Conservation (phyloP, 208 protist species). For the Strigomonas culicis region DNA sequence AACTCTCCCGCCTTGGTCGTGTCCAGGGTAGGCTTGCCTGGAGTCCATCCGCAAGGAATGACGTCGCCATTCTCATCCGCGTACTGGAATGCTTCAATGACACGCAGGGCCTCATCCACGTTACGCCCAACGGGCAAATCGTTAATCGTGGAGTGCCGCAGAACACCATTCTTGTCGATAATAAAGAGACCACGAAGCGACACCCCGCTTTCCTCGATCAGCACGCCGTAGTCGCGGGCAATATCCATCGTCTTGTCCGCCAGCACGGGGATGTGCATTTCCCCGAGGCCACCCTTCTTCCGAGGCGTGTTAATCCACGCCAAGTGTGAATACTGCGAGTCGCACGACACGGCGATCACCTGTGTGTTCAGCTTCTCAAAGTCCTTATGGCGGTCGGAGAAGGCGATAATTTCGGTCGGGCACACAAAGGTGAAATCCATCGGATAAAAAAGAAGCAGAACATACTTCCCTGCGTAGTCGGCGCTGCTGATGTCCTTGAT, state of each 20-base stretch:
- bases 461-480: constrained; percentile 93
- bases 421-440: constrained; percentile 98
- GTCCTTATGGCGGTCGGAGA: constrained; percentile 87
- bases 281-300: constrained; percentile 95
- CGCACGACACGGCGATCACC: constrained; percentile 91
- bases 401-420: constrained; percentile 96
- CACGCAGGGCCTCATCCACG: constrained; percentile 95
- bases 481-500: constrained; percentile 90
- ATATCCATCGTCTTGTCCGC: constrained; percentile 95
- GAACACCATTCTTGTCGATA: constrained; percentile 92
- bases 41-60: constrained; percentile 94
- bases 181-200: constrained; percentile 94
- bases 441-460: constrained; percentile 96
- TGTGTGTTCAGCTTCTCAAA: constrained; percentile 91
- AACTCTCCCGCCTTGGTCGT: constrained; percentile 87
- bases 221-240: constrained; percentile 92
- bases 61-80: constrained; percentile 94
- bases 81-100: constrained; percentile 96
- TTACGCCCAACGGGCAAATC: constrained; percentile 95
- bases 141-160: constrained; percentile 93
- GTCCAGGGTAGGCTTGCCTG: constrained; percentile 91
- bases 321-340: constrained; percentile 94
- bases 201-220: constrained; percentile 86
- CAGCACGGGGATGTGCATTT: constrained; percentile 96
- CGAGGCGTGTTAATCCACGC: constrained; percentile 95